Conservation (phyloP, 257 asterid species). For the Solanum appendiculatum region DNA sequence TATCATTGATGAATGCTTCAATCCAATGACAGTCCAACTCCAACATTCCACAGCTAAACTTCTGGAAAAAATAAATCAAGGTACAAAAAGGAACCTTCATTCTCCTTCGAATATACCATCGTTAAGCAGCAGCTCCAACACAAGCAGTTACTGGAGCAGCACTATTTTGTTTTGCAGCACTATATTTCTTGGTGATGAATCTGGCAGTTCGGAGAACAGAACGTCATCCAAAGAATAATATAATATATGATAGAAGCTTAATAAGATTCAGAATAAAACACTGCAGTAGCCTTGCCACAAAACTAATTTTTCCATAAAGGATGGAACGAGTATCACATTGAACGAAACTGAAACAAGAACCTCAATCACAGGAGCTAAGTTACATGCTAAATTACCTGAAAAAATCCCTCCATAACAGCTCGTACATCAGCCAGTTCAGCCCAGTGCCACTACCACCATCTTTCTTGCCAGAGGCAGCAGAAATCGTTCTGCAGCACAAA, state of each 20-base stretch:
- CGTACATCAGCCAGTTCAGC: slow-evolving; percentile 91
- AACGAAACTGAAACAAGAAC: background rate
- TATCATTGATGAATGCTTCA: background rate
- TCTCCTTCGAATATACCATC: background rate
- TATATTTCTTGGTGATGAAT: slow-evolving; percentile 92
- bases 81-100: background rate
- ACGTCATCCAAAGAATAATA: background rate
- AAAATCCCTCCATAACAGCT: slow-evolving; percentile 96
- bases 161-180: slow-evolving; percentile 46
- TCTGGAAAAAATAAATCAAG: background rate
- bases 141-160: slow-evolving; percentile 76
- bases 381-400: slow-evolving; percentile 51
- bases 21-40: background rate
- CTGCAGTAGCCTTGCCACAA: background rate
- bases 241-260: background rate
- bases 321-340: background rate
- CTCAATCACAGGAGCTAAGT: background rate
- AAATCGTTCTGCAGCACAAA: slow-evolving; percentile 36
- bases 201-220: slow-evolving; percentile 22
- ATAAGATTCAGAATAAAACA: background rate
- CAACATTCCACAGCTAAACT: background rate
- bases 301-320: background rate
- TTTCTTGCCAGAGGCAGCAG: slow-evolving; percentile 48
- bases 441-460: slow-evolving; percentile 52
- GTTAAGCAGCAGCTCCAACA: slow-evolving; percentile 58